Evolutionary conservation across 192 early-diverging fungal genomes (phyloP), one percentile per base, ranked within the genome.

Genomic region (Coemansia sp.): DNA sequence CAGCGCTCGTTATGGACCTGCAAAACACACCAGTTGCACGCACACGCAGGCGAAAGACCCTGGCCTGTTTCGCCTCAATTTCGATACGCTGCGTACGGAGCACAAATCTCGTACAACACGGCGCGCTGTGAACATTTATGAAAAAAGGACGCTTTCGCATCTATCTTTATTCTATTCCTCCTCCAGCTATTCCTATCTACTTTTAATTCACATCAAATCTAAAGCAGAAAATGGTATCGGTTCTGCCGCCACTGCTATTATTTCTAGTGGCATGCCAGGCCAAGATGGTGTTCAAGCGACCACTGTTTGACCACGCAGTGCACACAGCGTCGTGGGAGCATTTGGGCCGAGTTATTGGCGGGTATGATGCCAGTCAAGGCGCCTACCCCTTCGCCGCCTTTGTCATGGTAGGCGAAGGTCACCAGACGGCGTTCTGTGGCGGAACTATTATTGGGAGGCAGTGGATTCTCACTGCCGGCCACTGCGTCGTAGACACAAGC

Each of bases 391-490:
- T 80, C 27, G 59, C 64, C 1, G 73, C 57, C 0, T 72, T 77
- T 22, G 48, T 80, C 7, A 63, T 63, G 49, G 50, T 80, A 2
- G 51, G 62, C 39, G 69, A 66, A 19, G 69, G 73, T 32, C 51
- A 63, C 45, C 37, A 43, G 3, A 60, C 63, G 3, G 75, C 68
- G 5, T 67, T 67, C 18, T 81, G 79, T 38, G 79, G 74, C 5
- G 66, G 74, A 11, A 60, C 74, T 0, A 69, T 81, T 0, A 53
- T 81, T 6, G 41, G 37, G n/a, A 29, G 46, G 0, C 56, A 69
- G 13, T 74, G 70, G 70, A 73, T 81, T 11, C 40, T 81, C 3
- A 81, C 79, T 6, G 79, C 79, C 4, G 79, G 52, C 2, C 79
- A 81, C 57, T 81, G 79, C 43, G 66, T 77, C 2, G 69, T 78